A percentile compares a stretch with the other conserved stretches of the same genome.
Conservation (phyloP, 2,329 filamentous ascomycete species). For the Alternaria brassicae region DNA sequence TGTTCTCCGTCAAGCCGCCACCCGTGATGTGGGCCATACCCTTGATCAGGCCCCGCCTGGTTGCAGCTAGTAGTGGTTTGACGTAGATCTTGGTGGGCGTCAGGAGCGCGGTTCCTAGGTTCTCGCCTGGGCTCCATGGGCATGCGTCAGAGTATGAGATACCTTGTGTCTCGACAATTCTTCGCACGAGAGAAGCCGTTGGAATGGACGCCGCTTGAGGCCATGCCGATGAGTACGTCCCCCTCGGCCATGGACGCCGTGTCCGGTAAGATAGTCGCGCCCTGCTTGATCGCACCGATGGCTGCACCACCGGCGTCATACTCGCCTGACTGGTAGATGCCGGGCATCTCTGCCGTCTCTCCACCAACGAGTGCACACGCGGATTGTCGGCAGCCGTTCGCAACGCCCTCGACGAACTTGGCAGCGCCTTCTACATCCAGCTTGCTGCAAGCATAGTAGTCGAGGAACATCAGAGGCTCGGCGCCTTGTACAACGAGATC, state of each 20-base stretch:
- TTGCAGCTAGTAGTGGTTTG: conserved; percentile 73
- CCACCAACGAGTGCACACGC: conserved; percentile 93
- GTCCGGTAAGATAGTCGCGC: conserved; percentile 73
- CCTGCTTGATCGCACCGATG: conserved; percentile 78
- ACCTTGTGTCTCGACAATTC: conserved; percentile 77
- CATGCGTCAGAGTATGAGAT: conserved; percentile 74
- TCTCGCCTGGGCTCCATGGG: conserved; percentile 73
- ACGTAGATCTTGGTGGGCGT: conserved; percentile 96
- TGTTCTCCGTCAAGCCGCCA: conserved; percentile 90
- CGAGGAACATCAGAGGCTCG: conserved; percentile 93
- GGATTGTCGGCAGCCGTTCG: conserved; percentile 82
- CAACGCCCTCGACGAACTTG: conserved; percentile 90
- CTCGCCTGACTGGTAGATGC: conserved; percentile 85
- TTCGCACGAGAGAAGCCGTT: conserved; percentile 98
- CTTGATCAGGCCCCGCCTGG: conserved; percentile 72
- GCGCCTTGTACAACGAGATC: conserved; percentile 96
- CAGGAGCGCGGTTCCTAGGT: conserved; percentile 78
- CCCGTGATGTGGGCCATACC: conserved; percentile 97
- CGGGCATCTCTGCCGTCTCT: conserved; percentile 98
- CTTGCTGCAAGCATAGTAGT: conserved; percentile 95
- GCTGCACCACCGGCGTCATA: conserved; percentile 94
- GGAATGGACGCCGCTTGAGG: conserved; percentile 87
- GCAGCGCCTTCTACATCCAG: conserved; percentile 79
- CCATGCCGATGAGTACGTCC: conserved; percentile 85
- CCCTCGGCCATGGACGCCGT: conserved; percentile 78